phyloP scores from a whole-genome alignment of 805 yeast genomes.

The Monosporozyma aquatica region DNA sequence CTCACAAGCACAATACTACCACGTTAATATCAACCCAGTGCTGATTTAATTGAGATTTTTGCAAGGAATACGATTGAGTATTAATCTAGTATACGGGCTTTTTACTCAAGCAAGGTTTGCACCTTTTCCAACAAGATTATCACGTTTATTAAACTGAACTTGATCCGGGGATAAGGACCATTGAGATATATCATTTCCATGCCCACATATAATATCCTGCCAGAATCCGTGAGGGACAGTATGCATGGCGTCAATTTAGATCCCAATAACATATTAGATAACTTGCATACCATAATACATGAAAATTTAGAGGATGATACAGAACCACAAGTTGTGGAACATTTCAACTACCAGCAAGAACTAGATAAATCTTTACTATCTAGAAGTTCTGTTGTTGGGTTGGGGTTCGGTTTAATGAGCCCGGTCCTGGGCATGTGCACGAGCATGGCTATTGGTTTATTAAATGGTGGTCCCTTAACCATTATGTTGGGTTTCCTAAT shows the following conservation, averaged over 20 bases:
- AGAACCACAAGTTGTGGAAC: constrained; percentile 50
- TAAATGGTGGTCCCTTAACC: constrained; percentile 71
- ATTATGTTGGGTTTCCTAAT: constrained; percentile 67
- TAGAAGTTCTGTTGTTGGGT: constrained; percentile 61
- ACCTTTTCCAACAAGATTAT: no score
- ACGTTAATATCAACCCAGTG: no score
- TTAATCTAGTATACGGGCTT: no score
- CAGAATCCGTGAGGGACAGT: constrained; percentile 20
- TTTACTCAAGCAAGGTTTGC: no score
- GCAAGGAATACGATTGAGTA: no score
- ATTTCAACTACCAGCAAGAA: constrained; percentile 66
- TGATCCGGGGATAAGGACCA: no score
- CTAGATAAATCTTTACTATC: constrained; percentile 54
- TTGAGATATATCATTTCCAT: constrained; percentile 4
- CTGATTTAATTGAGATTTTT: no score
- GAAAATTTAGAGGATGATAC: constrained; percentile 39
- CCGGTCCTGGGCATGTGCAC: constrained; percentile 73
- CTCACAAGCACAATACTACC: no score
- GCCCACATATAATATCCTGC: constrained; percentile 19
- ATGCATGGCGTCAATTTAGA: constrained; percentile 12
- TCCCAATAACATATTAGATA: constrained; percentile 22
- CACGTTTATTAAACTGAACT: no score
- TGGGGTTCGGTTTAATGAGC: constrained; percentile 75
- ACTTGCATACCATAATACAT: constrained; percentile 25
- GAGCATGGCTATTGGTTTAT: constrained; percentile 59